A percentile compares a stretch with the other conserved stretches of the same genome.
These are phyloP conservation scores for Wickerhamiella dianesei DNA, from an alignment of 805 yeast species.

Conservation along the genomic window DNA sequence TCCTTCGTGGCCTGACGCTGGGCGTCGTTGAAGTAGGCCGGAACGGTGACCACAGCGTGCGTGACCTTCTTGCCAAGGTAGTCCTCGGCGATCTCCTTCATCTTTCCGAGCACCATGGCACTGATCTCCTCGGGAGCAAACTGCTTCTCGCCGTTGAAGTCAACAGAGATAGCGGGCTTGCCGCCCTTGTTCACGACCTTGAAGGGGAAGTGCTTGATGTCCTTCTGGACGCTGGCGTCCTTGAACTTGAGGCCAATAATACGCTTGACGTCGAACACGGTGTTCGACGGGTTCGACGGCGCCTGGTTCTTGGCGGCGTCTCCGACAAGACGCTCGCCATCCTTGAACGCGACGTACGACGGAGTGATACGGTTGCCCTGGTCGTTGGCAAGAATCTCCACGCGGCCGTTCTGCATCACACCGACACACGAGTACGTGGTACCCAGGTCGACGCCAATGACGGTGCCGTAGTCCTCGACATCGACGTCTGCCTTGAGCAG, in stretches of 20 bases:
- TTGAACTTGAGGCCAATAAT: conserved; percentile 71
- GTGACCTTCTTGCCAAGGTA: conserved; percentile 73
- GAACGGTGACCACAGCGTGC: conserved; percentile 85
- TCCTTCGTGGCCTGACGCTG: conserved; percentile 92
- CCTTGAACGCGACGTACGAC: conserved; percentile 84
- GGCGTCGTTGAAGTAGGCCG: conserved; percentile 87
- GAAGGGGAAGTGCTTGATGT: conserved; percentile 73
- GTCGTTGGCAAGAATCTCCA: conserved; percentile 87
- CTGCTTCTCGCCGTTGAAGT: conserved; percentile 52
- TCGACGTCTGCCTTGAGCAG: conserved; percentile 23
- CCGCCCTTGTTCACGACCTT: conserved; percentile 54
- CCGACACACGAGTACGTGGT: conserved; percentile 97
- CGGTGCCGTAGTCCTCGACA: conserved; percentile 33
- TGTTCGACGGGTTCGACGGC: conserved; percentile 73
- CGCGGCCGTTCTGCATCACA: conserved; percentile 68
- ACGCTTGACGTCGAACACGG: conserved; percentile 84
- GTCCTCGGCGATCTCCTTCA: conserved; percentile 88
- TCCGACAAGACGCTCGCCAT: conserved; percentile 84
- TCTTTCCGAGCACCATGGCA: conserved; percentile 80
- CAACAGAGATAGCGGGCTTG: conserved; percentile 72
- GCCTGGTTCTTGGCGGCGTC: conserved; percentile 97
- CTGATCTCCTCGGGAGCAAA: conserved; percentile 91
- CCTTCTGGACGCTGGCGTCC: conserved; percentile 68
- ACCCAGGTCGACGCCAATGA: conserved; percentile 92
- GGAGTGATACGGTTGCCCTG: conserved; percentile 98